Evolutionary conservation across 805 yeast genomes (phyloP), one percentile per base, ranked within the genome.

Genomic region (Candida ascalaphidarum): DNA sequence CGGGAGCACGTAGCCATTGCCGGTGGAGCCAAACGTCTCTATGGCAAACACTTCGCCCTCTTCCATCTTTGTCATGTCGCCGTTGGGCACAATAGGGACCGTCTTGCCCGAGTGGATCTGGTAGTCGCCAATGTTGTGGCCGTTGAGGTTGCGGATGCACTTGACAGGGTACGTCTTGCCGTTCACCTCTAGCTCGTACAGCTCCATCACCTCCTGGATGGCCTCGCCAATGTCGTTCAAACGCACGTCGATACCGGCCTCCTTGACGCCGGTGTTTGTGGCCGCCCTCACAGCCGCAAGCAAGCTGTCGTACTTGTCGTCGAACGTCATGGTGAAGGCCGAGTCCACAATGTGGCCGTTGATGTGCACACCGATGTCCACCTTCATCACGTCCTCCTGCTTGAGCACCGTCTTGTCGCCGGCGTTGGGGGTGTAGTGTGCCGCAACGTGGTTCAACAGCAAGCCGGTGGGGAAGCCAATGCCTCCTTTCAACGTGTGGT

Each of bases 391-490:
- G 54, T 92, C 98, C 35, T 84, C 94, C 44, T 85, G 74, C 35
- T 70, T 64, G 41, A 92, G 62, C 2, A 81, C 81, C 5, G 83
- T 71, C 45, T 76, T 84, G 53, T 92, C 98, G 9, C 95, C 95
- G 4, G 89, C 80, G 58, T 92, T 92, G 10, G 98, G 98, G 0
- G 97, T 89, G 58, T 86, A 92, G 53, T 92, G 99, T 0, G 98
- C 98, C 15, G 99, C 99, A 49, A 85, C 79, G 49, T 86, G 82
- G 58, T 92, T 92, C 39, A 89, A 56, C 1, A 95, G 84, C 22
- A 92, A 70, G 34, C 99, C 99, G n/a, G 96, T 86, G 28, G 99
- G 99, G 69, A 92, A 92, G 5, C 97, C 99, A 45, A 88, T 75
- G 22, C 99, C 99, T 11, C 85, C 92, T 30, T 52, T 55, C 35